Evolutionary conservation across 805 yeast species (phyloP), one percentile per base, ranked within the genome.

Genomic region (Aciculoconidium aculeatum): DNA sequence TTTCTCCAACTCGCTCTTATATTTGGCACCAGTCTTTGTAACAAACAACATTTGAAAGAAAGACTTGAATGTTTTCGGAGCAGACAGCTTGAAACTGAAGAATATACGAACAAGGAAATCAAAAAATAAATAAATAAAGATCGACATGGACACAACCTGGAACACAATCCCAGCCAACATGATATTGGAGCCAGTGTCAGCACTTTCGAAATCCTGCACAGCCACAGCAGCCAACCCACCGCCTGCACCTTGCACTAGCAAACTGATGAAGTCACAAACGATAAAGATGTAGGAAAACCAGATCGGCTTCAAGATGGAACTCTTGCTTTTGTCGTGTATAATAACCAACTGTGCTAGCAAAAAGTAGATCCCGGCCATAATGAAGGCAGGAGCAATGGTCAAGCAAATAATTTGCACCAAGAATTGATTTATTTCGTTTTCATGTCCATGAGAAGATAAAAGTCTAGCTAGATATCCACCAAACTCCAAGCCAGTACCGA

Each of bases 111-210:
- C 58, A 12, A 68, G 41, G 51, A 81, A 74, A 28, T 62, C 58
- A 20, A 53, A 45, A 59, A 72, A 69, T 8, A 81, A 53, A 5
- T 55, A 15, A 17, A 77, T 51, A 51, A 83, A 87, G 2, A 76
- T 31, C 2, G 68, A 43, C 80, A 87, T 80, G 4, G 84, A 68
- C 4, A 70, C 53, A 4, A 84, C 88, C 56, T 87, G 95, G 45
- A 80, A 66, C 0, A 78, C 80, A 27, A 87, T 64, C 6, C 95
- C 95, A 2, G 71, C 88, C 26, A 84, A 70, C 79, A 86, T 81
- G 27, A 80, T 52, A 47, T 76, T 64, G 2, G 81, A 65, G n/a
- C 90, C 90, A 0, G 45, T 36, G 3, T 23, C 41, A 1, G 71
- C n/a, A 21, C 29, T 26, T 12, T 26, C 10, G 17, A 28, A 24